Percentiles rank a stretch among this genome's conserved stretches.
Evolutionary conservation across 768 basidiomycete species (phyloP).

Genomic region (Serendipita sp.): DNA sequence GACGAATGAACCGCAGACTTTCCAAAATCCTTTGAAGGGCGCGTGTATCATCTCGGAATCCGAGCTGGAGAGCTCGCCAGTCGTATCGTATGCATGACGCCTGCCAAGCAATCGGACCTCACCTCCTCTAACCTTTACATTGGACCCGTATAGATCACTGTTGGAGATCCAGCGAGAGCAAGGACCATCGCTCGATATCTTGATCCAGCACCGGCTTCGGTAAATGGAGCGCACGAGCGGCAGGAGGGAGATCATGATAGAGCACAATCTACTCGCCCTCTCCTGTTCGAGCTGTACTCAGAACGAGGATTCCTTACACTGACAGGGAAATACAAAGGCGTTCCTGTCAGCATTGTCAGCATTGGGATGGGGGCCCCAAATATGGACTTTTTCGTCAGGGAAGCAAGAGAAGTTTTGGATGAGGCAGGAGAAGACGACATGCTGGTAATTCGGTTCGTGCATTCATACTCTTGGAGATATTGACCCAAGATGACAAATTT

Average conservation of each 20-base stretch:
- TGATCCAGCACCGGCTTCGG: constrained; percentile 36
- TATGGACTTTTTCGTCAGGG: constrained; percentile 75
- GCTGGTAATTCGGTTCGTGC: constrained; percentile 34
- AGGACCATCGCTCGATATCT: constrained; percentile 40
- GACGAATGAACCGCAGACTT: constrained; percentile 36
- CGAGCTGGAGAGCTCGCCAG: constrained; percentile 66
- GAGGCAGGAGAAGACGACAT: constrained; percentile 36
- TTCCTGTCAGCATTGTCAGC: constrained; percentile 55
- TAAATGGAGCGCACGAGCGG: too few species aligned
- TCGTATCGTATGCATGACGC: constrained; percentile 38
- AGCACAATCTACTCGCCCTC: neutral
- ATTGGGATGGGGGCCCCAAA: constrained; percentile 77
- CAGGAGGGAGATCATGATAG: neutral
- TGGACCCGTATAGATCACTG: constrained; percentile 39
- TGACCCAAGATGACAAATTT: neutral
- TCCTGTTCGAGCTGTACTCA: constrained; percentile 41
- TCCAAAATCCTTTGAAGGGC: constrained; percentile 53
- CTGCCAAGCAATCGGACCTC: constrained; percentile 2
- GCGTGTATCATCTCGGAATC: constrained; percentile 68
- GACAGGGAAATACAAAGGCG: constrained; percentile 46
- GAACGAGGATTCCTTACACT: constrained; percentile 66
- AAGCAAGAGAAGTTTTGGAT: constrained; percentile 46
- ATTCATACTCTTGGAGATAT: neutral
- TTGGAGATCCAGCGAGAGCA: constrained; percentile 59
- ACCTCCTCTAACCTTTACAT: neutral